Evolutionary conservation across 768 basidiomycete genomes (phyloP), one percentile per base, ranked within the genome.

Genomic region (Pleurotus sapidus): DNA sequence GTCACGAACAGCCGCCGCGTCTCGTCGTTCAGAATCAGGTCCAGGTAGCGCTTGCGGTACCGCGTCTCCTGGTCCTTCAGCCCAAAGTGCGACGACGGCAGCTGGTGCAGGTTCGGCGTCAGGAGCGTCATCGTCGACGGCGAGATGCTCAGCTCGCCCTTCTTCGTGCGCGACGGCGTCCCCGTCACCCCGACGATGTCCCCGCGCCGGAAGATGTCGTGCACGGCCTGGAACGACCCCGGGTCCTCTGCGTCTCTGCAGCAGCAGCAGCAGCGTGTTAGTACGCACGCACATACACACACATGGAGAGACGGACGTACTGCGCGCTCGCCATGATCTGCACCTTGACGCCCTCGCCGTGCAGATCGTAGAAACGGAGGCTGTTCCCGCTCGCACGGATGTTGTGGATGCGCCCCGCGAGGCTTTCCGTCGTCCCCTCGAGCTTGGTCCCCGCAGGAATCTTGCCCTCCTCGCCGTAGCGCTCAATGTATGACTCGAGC

Each of bases 41-140:
- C 97, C 61, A 99, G 87, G 77, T 98, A 98, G 55, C 97, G 89
- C 88, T 98, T 98, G 73, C 97, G 84, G 80, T 98, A 98, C 45
- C 97, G 87, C 38, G 92, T 93, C 75, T 98, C 97, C 70, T 94
- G 91, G 73, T 99, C 96, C 81, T 96, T 96, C 65, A 99, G 79
- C 45, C 96, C 97, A 60, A 91, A 95, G 74, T 94, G 93, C 56
- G 84, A 79, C 0, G 91, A 95, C 55, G 96, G 96, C 9, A 98
- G 83, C 71, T 95, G 95, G 75, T 98, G 96, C 20, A 99, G 79
- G 75, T 97, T 97, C 37, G 97, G 97, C 3, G 96, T 86, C 60
- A 99, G 92, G 55, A 99, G 91, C 57, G 83, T 76, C 77, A 95
- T 91, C 42, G 86, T 70, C 7, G 82, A 80, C 1, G 95, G 90